Evolutionary conservation across 2,329 filamentous ascomycete species (phyloP), one percentile per base, ranked within the genome.

Genomic region (Pseudogymnoascus sp.): DNA sequence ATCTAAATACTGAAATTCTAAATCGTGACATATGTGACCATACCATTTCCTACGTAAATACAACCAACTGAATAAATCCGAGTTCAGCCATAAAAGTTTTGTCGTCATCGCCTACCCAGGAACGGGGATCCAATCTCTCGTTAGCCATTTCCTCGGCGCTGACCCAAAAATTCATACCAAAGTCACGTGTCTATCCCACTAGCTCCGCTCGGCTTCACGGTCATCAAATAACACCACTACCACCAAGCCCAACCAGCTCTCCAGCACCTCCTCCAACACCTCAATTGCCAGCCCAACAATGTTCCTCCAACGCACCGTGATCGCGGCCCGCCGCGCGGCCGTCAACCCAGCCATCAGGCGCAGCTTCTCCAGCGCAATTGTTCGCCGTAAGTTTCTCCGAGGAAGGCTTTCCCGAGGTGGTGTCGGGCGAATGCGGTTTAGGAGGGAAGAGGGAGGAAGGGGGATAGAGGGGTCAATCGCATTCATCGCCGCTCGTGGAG

Each of bases 251-350:
- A 36, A 42, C 23, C 59, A 38, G 59, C 59, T 40, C 16, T 25
- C 16, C 34, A 60, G 36, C 59, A 65, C 67, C 67, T 67, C 65
- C 65, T 67, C 66, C 62, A 62, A 68, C 42, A 63, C 66, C 66
- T 64, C 67, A 69, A 69, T 71, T 71, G 67, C 67, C 68, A 68
- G 68, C 36, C 46, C 75, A 75, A 75, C 72, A 72, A 87, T 88
- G 85, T 85, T 87, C 71, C 75, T 88, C 75, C 83, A 86, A 80
- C 85, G 85, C 75, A 80, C 85, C 73, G 84, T 81, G 75, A 73
- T 84, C 69, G 77, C 81, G 70, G 84, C 84, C 72, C 85, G 85
- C 75, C 83, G 85, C 66, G 84, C 80, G 28, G 80, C 80, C 72
- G 78, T 79, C 66, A 71, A 77, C 63, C 82, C 84, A 68, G 76